A percentile compares a stretch with the other conserved stretches of the same genome.
Conservation (phyloP, 106 monocot species). For the Apostasia ramifera region DNA sequence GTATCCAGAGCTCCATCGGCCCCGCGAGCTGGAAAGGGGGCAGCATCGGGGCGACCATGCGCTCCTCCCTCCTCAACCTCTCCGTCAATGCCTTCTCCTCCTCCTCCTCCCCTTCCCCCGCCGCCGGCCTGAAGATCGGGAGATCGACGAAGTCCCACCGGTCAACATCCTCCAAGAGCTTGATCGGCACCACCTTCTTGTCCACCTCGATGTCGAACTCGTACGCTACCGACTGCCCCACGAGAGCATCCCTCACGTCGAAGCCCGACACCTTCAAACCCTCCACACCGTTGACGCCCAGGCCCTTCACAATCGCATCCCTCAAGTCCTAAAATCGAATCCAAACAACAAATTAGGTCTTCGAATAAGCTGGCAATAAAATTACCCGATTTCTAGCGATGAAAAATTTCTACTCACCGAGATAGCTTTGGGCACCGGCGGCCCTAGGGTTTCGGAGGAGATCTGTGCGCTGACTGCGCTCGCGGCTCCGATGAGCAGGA, state of each 20-base stretch:
- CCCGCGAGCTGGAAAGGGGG: slow-evolving; percentile 85
- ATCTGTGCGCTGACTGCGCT: slow-evolving; percentile 21
- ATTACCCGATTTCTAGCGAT: too few relatives aligned
- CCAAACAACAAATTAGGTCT: background rate
- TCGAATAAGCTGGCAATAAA: background rate
- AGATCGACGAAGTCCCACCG: slow-evolving; percentile 67
- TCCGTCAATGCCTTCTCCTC: slow-evolving; percentile 37
- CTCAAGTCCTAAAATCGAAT: slow-evolving; percentile 61
- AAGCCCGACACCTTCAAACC: slow-evolving; percentile 69
- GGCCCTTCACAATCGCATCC: slow-evolving; percentile 59
- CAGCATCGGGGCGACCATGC: slow-evolving; percentile 34
- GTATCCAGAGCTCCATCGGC: slow-evolving; percentile 97
- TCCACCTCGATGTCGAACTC: slow-evolving; percentile 86
- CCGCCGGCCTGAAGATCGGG: slow-evolving; percentile 28
- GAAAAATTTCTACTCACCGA: slow-evolving; percentile 32
- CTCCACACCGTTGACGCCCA: slow-evolving; percentile 48
- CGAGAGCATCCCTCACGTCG: slow-evolving; percentile 66
- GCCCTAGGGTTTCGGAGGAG: slow-evolving; percentile 25
- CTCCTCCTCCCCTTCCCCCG: slow-evolving; percentile 19
- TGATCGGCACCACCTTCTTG: slow-evolving; percentile 61
- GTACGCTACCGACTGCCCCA: slow-evolving; percentile 74
- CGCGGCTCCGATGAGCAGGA: slow-evolving; percentile 20
- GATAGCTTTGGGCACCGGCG: slow-evolving; percentile 52
- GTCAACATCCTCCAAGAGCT: slow-evolving; percentile 75
- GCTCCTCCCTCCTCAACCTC: slow-evolving; percentile 17